Evolutionary conservation across 1,139 yeast genomes (phyloP).

Genomic region (Scheffersomyces titani): DNA sequence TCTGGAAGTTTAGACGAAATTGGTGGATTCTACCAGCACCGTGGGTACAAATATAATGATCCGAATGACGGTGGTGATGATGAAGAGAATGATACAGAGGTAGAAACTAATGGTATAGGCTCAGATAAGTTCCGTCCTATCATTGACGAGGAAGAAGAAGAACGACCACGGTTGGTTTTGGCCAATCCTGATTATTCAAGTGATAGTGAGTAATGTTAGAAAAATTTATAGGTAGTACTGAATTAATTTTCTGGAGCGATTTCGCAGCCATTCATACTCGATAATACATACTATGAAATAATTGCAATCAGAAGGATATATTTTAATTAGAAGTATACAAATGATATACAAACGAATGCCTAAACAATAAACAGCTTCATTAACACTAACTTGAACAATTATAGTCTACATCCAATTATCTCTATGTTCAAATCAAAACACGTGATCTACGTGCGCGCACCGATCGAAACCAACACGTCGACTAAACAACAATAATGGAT

Average conservation of each 20-base stretch:
- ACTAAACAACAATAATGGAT: not conserved
- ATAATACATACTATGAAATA: not conserved
- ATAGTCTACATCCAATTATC: too few species aligned
- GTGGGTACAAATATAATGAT: slow-evolving; percentile 35
- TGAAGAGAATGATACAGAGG: slow-evolving; percentile 19
- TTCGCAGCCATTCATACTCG: not conserved
- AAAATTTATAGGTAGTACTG: not conserved
- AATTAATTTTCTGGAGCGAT: not conserved
- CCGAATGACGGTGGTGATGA: slow-evolving; percentile 18
- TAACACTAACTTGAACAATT: too few species aligned
- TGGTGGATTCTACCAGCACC: slow-evolving; percentile 47
- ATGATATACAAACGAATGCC: too few species aligned
- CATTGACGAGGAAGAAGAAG: slow-evolving; percentile 34
- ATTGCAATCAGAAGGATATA: too few species aligned
- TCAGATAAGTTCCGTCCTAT: slow-evolving; percentile 3
- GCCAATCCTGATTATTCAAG: slow-evolving; percentile 65
- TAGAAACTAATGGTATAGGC: slow-evolving; percentile 9
- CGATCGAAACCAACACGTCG: not conserved
- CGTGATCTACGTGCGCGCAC: not conserved
- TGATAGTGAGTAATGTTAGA: slow-evolving; percentile 20
- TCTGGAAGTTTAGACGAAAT: slow-evolving; percentile 28
- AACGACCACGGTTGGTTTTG: slow-evolving; percentile 53
- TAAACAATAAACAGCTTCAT: too few species aligned
- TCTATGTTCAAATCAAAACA: too few species aligned
- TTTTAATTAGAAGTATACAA: too few species aligned